Base-by-base conservation (phyloP, 2,329 filamentous ascomycete species). In the Sporothrix brunneoviolacea region DNA sequence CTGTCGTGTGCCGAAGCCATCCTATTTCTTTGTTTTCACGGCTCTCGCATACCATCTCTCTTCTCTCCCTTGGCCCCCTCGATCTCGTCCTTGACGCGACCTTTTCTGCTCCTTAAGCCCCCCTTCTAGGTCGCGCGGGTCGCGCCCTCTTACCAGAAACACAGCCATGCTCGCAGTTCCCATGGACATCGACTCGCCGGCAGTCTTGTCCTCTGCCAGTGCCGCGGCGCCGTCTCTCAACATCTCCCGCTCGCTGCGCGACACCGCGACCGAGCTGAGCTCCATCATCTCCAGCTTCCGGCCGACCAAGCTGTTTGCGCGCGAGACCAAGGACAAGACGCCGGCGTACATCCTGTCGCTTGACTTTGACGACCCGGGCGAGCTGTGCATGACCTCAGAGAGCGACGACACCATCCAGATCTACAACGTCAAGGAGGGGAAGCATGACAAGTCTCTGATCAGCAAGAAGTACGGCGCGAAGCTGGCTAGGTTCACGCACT, bases 391-490 rank as follows among this genome's bases (percentile, higher is more conserved):
- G 68, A 88, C 91, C 0, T 88, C 90, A 6, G 88, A 91, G 58
- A 90, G 88, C 70, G 93, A 98, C 67, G 91, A 96, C 65, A 94
- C 88, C 4, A 87, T 98, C 55, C 91, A 97, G 63, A 84, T 98
- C 28, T 98, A 94, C 72, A 95, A 93, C 61, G 85, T 95, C 56
- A 88, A 86, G 61, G 90, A 95, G 57, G 93, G 93, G 4, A 86
- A 87, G 54, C 84, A 90, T 59, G 87, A 89, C 41, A 97, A 97
- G 70, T 85, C 84, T 53, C 77, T 96, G 41, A 83, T 94, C 46
- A 94, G 88, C 70, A 95, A 97, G 65, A 98, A 98, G 66, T 98
- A 98, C 62, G 93, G 93, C 53, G 90, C 89, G 16, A 93, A 95
- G 65, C 78, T 96, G 50, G 93, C 93, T 33, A 86, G 88, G 60